Evolutionary conservation across 306 rosid genomes (phyloP).

Genomic region (Pueraria montana): DNA sequence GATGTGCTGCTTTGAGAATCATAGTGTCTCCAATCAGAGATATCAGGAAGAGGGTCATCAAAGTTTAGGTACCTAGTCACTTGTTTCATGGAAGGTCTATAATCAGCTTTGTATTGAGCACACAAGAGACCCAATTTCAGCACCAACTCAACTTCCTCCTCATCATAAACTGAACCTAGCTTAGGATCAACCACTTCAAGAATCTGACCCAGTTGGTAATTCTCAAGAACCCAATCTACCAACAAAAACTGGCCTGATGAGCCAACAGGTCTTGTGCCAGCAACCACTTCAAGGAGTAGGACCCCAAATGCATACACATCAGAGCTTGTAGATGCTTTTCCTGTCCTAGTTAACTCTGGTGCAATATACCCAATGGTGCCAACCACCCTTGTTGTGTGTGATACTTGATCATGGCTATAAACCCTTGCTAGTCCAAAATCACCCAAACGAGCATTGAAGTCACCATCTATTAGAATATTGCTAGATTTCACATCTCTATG

Average conservation of each 20-base stretch:
- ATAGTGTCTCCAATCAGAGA: not conserved
- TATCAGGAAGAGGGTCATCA: slow-evolving; percentile 28
- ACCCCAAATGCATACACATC: slow-evolving; percentile 42
- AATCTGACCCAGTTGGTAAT: slow-evolving; percentile 21
- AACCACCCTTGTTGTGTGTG: slow-evolving; percentile 36
- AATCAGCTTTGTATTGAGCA: not conserved
- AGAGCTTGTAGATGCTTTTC: slow-evolving; percentile 27
- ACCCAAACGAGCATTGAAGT: slow-evolving; percentile 34
- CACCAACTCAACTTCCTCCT: slow-evolving; percentile 32
- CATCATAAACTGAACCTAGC: slow-evolving; percentile 14
- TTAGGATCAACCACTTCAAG: slow-evolving; percentile 41
- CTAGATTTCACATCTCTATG: slow-evolving; percentile 80
- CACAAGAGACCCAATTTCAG: slow-evolving; percentile 26
- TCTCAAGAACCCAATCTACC: slow-evolving; percentile 33
- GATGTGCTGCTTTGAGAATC: slow-evolving; percentile 27
- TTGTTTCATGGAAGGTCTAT: slow-evolving; percentile 37
- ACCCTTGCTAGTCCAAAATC: slow-evolving; percentile 38
- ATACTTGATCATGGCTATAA: slow-evolving; percentile 11
- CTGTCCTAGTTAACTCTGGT: slow-evolving; percentile 37
- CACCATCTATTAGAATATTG: slow-evolving; percentile 54
- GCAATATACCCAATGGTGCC: slow-evolving; percentile 35
- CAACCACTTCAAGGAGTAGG: slow-evolving; percentile 27
- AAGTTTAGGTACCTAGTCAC: slow-evolving; percentile 31
- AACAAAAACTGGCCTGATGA: slow-evolving; percentile 27
- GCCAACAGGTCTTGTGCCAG: slow-evolving; percentile 2